These are phyloP conservation scores for Curvularia spicifera DNA, from an alignment of 2,329 filamentous ascomycete genomes.

Conservation along the genomic window DNA sequence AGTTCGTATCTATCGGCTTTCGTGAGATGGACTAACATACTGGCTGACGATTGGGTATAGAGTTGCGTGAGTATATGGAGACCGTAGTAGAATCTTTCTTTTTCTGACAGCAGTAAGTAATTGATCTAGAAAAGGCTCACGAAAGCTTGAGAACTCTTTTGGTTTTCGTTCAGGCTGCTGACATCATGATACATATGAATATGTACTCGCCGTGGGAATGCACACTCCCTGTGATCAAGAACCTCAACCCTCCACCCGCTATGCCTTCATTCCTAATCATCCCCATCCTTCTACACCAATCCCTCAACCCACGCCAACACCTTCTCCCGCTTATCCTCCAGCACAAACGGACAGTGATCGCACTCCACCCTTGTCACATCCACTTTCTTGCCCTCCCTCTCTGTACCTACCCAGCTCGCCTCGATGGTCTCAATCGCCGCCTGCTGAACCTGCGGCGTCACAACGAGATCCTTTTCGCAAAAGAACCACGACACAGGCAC, in stretches of 20 bases:
- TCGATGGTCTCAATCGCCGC: slow-evolving; percentile 47
- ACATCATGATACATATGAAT: not conserved
- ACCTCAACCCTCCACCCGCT: too few relatives aligned
- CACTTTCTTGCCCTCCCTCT: slow-evolving; percentile 46
- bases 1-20: too few relatives aligned
- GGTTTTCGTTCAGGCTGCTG: too few relatives aligned
- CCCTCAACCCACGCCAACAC: slow-evolving; percentile 36
- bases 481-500: slow-evolving; percentile 52
- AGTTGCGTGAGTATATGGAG: too few relatives aligned
- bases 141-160: too few relatives aligned
- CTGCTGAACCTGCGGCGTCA: slow-evolving; percentile 45
- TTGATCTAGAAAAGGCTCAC: too few relatives aligned
- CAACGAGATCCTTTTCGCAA: slow-evolving; percentile 45
- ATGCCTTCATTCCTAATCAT: too few relatives aligned
- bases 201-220: not conserved
- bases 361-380: slow-evolving; percentile 48
- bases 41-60: too few relatives aligned
- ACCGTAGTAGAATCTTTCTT: too few relatives aligned
- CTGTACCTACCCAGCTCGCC: slow-evolving; percentile 29
- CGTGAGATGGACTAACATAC: too few relatives aligned
- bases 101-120: too few relatives aligned
- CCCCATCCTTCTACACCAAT: slow-evolving; percentile 18
- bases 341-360: slow-evolving; percentile 46
- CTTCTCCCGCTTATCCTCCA: slow-evolving; percentile 30
- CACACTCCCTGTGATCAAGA: not conserved